Percentiles rank a stretch among this genome's conserved stretches.
phyloP scores from a whole-genome alignment of 139 green algal genomes.

The Deuterostichococcus epilithicus region DNA sequence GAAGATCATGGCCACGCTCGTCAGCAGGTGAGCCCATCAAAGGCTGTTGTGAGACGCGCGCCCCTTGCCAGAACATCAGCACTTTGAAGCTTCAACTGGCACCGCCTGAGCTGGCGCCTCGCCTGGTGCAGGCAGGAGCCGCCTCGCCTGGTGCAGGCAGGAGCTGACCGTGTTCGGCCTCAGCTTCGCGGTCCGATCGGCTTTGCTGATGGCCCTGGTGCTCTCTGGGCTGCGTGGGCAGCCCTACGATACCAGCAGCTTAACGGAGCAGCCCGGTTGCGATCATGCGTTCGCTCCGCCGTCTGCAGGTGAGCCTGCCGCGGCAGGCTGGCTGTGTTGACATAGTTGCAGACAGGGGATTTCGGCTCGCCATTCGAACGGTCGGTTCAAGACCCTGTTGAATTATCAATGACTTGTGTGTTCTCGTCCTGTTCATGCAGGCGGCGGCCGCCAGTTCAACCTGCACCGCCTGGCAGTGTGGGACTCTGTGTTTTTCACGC shows the following conservation, averaged over 20 bases:
- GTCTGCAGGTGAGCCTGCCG: background rate
- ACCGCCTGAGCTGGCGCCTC: no score
- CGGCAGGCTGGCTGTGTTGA: no score
- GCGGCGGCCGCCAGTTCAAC: no score
- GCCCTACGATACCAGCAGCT: background rate
- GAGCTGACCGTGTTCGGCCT: background rate
- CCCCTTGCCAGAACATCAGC: no score
- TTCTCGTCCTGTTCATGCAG: no score
- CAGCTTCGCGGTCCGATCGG: background rate
- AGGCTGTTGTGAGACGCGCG: no score
- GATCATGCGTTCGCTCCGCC: background rate
- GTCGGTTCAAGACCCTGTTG: background rate
- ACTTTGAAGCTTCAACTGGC: no score
- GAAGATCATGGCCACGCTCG: no score
- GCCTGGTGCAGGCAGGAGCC: no score
- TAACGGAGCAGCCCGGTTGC: background rate
- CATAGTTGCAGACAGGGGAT: background rate
- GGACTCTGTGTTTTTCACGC: slow-evolving; percentile 79
- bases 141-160: background rate
- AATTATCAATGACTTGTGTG: background rate
- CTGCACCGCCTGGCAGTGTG: slow-evolving; percentile 47
- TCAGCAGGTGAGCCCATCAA: no score
- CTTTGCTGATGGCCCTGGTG: background rate
- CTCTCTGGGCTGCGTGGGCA: background rate
- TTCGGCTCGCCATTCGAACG: no score